Evolutionary conservation across 768 basidiomycete species (phyloP), one percentile per base, ranked within the genome.

Genomic region (Boletus tomentosulus): DNA sequence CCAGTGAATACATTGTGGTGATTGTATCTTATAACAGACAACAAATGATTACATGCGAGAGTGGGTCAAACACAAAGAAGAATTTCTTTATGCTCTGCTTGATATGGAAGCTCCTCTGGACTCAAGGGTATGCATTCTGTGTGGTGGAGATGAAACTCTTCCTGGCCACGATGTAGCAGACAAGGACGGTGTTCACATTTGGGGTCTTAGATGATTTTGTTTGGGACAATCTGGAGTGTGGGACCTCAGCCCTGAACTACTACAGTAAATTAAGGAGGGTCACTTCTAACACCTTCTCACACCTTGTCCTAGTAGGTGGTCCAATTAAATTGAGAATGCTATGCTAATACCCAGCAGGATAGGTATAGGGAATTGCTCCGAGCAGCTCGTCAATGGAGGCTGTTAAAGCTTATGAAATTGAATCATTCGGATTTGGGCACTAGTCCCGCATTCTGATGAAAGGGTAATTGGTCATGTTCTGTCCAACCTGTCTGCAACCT

Each of bases 401-500:
- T 62, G 7, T 6, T 66, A 0, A 61, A 68, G 24, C 39, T 62
- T 11, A 6, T 55, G 0, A 71, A 68, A 47, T 62, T 61, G 57
- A 37, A 39, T 4, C n/a, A n/a, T n/a, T n/a, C n/a, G 59, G 58
- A 0, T 61, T 57, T 6, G 49, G 45, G 0, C 51, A 62, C 12
- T 13, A 7, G 6, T 33, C 12, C 22, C n/a, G 4, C 4, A 2
- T 1, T 4, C 30, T 16, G 0, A 19, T 31, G 2, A 4, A 30
- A 3, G 41, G 46, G 0, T 28, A 56, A 1, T 25, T 56, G 6
- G 50, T 6, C 0, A 24, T 67, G 1, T 60, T 65, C 10, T 68
- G 70, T 19, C 58, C 64, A 0, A 55, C 63, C 4, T 72, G 69
- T 48, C 68, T 63, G 2, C 66, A 68, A 15, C 64, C 62, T 0